These are phyloP conservation scores for Euphorbia schlechtendalii DNA, from an alignment of 441 rosid genomes.

Conservation along the genomic window DNA sequence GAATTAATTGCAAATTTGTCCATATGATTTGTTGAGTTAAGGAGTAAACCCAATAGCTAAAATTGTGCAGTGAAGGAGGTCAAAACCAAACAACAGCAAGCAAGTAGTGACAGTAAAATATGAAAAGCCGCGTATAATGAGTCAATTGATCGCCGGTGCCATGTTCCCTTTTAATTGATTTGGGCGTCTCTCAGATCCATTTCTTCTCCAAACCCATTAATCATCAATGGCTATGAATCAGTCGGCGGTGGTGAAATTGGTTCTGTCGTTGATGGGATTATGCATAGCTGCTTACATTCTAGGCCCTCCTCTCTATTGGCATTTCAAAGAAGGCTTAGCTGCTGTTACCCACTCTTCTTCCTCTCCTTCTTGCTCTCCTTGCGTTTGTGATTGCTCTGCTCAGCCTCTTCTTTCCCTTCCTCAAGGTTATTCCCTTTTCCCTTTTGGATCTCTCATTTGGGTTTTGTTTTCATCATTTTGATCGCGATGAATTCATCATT, in stretches of 20 bases:
- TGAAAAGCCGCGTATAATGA: background rate
- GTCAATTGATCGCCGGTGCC: background rate
- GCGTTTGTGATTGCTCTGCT: conserved; percentile 79
- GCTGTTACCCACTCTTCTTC: conserved; percentile 41
- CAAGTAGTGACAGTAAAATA: background rate
- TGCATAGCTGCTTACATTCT: conserved; percentile 67
- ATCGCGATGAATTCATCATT: no score
- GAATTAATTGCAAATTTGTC: no score
- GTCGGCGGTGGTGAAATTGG: conserved; percentile 53
- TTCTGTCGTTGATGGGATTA: conserved; percentile 37
- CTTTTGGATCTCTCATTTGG: background rate
- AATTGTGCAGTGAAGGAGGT: no score
- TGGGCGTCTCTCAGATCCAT: background rate
- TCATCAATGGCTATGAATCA: conserved; percentile 39
- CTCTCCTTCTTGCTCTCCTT: conserved; percentile 48
- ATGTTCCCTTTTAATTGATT: background rate
- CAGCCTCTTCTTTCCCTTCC: conserved; percentile 73
- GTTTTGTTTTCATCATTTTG: no score
- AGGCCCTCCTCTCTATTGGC: conserved; percentile 96
- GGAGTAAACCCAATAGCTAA: no score
- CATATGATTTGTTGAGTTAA: no score
- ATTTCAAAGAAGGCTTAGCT: conserved; percentile 65
- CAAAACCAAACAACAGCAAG: background rate
- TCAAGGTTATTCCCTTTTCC: conserved; percentile 33
- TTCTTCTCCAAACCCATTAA: background rate